Base-by-base conservation (phyloP, 2,329 filamentous ascomycete species). In the Alternaria ventricosa region DNA sequence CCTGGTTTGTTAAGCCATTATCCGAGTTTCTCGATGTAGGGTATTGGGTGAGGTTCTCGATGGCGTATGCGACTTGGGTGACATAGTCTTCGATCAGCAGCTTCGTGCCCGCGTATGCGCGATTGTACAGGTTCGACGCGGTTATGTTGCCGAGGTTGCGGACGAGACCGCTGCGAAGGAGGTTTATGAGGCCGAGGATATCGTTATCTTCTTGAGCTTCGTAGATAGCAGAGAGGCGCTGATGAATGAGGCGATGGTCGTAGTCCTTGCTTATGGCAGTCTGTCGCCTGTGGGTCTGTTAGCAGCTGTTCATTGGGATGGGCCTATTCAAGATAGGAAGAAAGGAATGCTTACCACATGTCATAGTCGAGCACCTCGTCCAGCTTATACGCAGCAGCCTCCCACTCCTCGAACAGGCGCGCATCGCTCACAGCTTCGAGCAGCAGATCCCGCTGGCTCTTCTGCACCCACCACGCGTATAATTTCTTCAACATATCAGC, bases 81-180 rank as follows among this genome's bases (percentile, higher is more conserved):
- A 97, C 90, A 75, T 97, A 97, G 79, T 96, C 92, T 75, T 97
- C 94, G 65, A 97, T 96, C 51, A 97, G 82, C 57, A 92, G 87
- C 78, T 97, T 97, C 1, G 94, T 97, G 15, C 94, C 94, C 1
- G 92, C 91, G 76, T 96, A 96, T 12, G 93, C 91, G 61, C 90
- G 87, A 72, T 94, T 94, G 82, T 94, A 97, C 1, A 97, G 84
- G 66, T 89, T 89, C 3, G 92, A 89, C 2, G 90, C 88, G 1
- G 92, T 93, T 71, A 97, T 96, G 77, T 97, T 96, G 61, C 93
- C 94, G n/a, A 97, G 84, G 74, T 97, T 97, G 36, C 94, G 89
- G 28, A 97, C 84, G 36, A 88, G 80, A 11, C 87, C 93, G 13
- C 92, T 93, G 25, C 93, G 90, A 43, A 97, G 85, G 18, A 96